These are phyloP conservation scores for Agroathelia rolfsii DNA, from an alignment of 1,284 basidiomycete genomes.

Conservation along the genomic window DNA sequence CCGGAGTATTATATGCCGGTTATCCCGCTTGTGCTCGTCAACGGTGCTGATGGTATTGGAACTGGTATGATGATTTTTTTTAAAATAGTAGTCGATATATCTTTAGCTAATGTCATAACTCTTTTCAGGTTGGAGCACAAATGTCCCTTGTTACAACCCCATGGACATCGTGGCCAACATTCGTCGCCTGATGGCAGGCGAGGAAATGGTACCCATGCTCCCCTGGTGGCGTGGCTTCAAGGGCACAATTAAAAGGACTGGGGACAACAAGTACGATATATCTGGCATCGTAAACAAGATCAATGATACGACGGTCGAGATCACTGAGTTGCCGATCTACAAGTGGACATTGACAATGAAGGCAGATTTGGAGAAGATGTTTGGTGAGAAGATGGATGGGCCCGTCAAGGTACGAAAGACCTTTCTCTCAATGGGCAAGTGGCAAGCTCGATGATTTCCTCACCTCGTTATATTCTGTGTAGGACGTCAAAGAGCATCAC, in stretches of 20 bases:
- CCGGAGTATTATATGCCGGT: conserved; percentile 94
- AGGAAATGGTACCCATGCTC: conserved; percentile 78
- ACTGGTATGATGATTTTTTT: conserved; percentile 51
- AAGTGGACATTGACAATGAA: conserved; percentile 95
- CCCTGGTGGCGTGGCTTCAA: conserved; percentile 98
- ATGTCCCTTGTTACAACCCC: conserved; percentile 91
- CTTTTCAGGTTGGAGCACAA: conserved; percentile 86
- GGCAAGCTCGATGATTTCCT: neutral
- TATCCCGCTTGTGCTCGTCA: conserved; percentile 84
- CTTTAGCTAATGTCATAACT: conserved; percentile 7
- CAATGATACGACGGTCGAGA: conserved; percentile 84
- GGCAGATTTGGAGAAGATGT: conserved; percentile 78
- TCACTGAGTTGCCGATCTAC: conserved; percentile 93
- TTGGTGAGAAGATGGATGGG: conserved; percentile 62
- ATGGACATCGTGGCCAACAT: conserved; percentile 85
- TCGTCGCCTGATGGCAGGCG: conserved; percentile 77
- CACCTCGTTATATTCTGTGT: neutral
- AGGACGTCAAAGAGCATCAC: conserved; percentile 96
- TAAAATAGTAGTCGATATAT: conserved; percentile 1
- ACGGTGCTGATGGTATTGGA: conserved; percentile 96
- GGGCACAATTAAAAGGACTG: conserved; percentile 75
- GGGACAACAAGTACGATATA: conserved; percentile 85
- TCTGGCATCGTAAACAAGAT: conserved; percentile 70
- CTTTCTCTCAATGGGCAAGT: neutral
- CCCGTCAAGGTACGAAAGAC: conserved; percentile 44